Conservation (phyloP, 1,284 basidiomycete species). For the Microbotryum scabiosae region DNA sequence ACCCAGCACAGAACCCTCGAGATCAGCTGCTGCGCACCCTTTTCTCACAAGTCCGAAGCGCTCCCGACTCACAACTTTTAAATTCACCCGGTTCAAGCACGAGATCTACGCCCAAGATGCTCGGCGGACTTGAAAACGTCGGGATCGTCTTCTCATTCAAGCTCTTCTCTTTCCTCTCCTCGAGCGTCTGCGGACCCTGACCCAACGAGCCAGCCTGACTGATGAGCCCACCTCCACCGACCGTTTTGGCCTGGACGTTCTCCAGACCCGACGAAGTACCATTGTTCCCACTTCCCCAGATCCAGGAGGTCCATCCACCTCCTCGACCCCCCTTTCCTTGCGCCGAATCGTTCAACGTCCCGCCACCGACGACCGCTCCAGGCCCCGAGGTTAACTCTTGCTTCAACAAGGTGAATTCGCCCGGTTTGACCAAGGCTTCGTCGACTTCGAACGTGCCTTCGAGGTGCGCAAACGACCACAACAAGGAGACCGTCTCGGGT, state of each 20-base stretch:
- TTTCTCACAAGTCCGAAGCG: not conserved
- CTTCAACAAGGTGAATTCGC: slow-evolving; percentile 42
- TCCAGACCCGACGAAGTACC: slow-evolving; percentile 42
- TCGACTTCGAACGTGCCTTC: slow-evolving; percentile 56
- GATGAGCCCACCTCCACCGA: slow-evolving; percentile 40
- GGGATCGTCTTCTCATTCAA: slow-evolving; percentile 62
- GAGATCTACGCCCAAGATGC: slow-evolving; percentile 76
- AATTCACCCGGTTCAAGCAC: slow-evolving; percentile 67
- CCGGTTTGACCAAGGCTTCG: slow-evolving; percentile 41
- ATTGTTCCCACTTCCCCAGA: slow-evolving; percentile 47
- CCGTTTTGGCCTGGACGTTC: not conserved
- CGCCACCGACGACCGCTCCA: slow-evolving; percentile 31
- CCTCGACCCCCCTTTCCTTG: slow-evolving; percentile 38
- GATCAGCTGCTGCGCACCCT: not conserved
- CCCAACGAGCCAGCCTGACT: not conserved
- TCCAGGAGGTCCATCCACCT: slow-evolving; percentile 42
- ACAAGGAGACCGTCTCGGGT: slow-evolving; percentile 55
- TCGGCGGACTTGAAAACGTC: slow-evolving; percentile 68
- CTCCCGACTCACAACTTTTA: slow-evolving; percentile 57
- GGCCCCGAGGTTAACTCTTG: slow-evolving; percentile 35
- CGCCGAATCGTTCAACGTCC: slow-evolving; percentile 45
- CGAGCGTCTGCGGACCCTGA: slow-evolving; percentile 39
- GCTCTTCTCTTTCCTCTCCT: slow-evolving; percentile 45
- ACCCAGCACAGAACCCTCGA: slow-evolving; percentile 1
- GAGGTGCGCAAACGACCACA: slow-evolving; percentile 79